A percentile compares a stretch with the other conserved stretches of the same genome.
Conservation (phyloP, 331 rosid genomes). For the Arachis monticola region DNA sequence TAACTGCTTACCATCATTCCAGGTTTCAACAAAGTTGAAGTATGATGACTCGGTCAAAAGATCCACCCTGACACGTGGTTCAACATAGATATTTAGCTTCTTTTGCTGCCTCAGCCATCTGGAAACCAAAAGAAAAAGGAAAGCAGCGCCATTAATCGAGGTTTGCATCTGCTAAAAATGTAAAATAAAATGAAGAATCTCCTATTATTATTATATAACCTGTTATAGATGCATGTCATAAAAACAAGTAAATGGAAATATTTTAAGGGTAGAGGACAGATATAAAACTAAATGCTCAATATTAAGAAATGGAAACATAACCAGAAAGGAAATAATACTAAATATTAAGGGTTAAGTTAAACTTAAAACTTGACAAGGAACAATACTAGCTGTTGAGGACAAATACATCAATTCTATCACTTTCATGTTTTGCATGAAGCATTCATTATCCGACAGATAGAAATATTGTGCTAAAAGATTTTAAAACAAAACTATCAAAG, state of each 20-base stretch:
- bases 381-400: not conserved
- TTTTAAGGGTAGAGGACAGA: constrained; percentile 6
- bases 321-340: not conserved
- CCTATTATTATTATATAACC: constrained; percentile 14
- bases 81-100: constrained; percentile 74
- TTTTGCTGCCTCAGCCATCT: constrained; percentile 91
- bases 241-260: constrained; percentile 31
- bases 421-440: constrained; percentile 2
- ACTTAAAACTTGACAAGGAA: constrained; percentile 17
- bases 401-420: not conserved
- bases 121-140: constrained; percentile 34
- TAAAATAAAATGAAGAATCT: constrained; percentile 24
- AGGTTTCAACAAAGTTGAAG: constrained; percentile 73
- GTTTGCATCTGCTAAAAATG: constrained; percentile 11
- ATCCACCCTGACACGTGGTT: constrained; percentile 77
- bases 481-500: not conserved
- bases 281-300: constrained; percentile 18
- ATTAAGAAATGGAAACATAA: not conserved
- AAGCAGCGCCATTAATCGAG: constrained; percentile 20
- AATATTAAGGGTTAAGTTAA: not conserved
- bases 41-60: constrained; percentile 77
- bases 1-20: constrained; percentile 81
- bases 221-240: constrained; percentile 9
- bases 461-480: not conserved
- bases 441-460: not conserved